Percentiles rank a stretch among this genome's conserved stretches.
Conservation (phyloP, 1,139 yeast species). For the Diutina scorzettiae region DNA sequence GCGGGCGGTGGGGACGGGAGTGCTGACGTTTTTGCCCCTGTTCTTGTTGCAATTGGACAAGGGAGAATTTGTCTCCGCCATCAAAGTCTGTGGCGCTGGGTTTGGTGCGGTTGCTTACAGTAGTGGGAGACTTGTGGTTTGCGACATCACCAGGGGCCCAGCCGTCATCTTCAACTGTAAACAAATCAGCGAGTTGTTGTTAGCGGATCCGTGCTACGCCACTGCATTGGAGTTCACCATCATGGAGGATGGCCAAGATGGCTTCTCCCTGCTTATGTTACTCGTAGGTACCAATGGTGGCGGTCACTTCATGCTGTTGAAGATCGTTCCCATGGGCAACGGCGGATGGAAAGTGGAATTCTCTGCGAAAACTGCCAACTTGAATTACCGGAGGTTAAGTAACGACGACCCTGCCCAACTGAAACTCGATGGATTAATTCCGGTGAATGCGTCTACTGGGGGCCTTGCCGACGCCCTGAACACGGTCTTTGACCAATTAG, state of each 20-base stretch:
- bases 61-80: slow-evolving; percentile 34
- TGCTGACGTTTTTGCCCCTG: slow-evolving; percentile 51
- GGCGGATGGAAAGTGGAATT: slow-evolving; percentile 61
- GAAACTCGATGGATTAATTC: slow-evolving; percentile 40
- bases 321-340: slow-evolving; percentile 50
- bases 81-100: slow-evolving; percentile 66
- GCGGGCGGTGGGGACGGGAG: slow-evolving; percentile 21
- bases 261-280: slow-evolving; percentile 59
- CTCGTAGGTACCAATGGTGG: slow-evolving; percentile 76
- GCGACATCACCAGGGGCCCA: slow-evolving; percentile 76
- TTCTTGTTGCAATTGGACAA: slow-evolving; percentile 33
- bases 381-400: slow-evolving; percentile 17
- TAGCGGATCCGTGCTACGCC: slow-evolving; percentile 23
- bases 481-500: slow-evolving; percentile 45
- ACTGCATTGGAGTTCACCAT: slow-evolving; percentile 65
- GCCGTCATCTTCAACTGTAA: slow-evolving; percentile 52
- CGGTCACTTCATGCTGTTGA: slow-evolving; percentile 51
- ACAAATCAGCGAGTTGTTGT: slow-evolving; percentile 29
- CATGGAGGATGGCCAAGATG: slow-evolving; percentile 53
- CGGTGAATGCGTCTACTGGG: slow-evolving; percentile 49
- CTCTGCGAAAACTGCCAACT: slow-evolving; percentile 34
- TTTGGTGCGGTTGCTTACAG: slow-evolving; percentile 77
- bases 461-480: slow-evolving; percentile 53
- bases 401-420: neutral
- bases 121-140: slow-evolving; percentile 60